Evolutionary conservation across 2,329 filamentous ascomycete genomes (phyloP).

Genomic region (Orbilia ellipsospora): DNA sequence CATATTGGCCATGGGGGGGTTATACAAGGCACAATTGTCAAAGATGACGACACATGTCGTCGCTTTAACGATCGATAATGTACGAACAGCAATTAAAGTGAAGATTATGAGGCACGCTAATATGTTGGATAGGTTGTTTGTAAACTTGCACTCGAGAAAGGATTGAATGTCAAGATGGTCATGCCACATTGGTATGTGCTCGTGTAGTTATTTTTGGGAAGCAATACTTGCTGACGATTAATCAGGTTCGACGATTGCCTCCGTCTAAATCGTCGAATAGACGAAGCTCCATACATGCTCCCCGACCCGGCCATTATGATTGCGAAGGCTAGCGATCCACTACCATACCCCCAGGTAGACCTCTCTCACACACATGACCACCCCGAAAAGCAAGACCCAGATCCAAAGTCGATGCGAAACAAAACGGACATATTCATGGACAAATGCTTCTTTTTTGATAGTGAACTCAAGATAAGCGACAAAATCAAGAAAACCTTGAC

Average conservation of each 20-base stretch:
- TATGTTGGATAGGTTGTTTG: slow-evolving; percentile 63
- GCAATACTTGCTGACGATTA: background rate
- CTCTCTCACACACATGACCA: slow-evolving; percentile 62
- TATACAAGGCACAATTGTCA: slow-evolving; percentile 77
- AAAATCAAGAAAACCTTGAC: slow-evolving; percentile 75
- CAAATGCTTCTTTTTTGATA: slow-evolving; percentile 80
- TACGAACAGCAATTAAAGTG: slow-evolving; percentile 30
- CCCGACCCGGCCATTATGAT: slow-evolving; percentile 87
- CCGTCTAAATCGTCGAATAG: slow-evolving; percentile 88
- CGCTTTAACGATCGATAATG: slow-evolving; percentile 75
- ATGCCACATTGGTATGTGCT: slow-evolving; percentile 83
- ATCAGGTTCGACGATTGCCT: slow-evolving; percentile 94
- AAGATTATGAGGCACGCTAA: slow-evolving; percentile 3
- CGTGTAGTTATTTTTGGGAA: background rate
- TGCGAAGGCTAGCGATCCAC: slow-evolving; percentile 73
- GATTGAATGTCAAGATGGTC: slow-evolving; percentile 80
- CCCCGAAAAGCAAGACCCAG: slow-evolving; percentile 57
- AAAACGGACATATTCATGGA: slow-evolving; percentile 79
- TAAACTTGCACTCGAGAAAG: slow-evolving; percentile 71
- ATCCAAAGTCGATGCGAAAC: slow-evolving; percentile 64
- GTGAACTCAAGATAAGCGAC: slow-evolving; percentile 76
- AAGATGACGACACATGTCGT: slow-evolving; percentile 88
- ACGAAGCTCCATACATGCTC: slow-evolving; percentile 84
- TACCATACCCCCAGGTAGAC: slow-evolving; percentile 66
- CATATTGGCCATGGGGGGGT: slow-evolving; percentile 86